Percentiles rank a stretch among this genome's conserved stretches.
phyloP scores from a whole-genome alignment of 2,329 filamentous ascomycete genomes.

The Ophiostoma himal-ulmi region DNA sequence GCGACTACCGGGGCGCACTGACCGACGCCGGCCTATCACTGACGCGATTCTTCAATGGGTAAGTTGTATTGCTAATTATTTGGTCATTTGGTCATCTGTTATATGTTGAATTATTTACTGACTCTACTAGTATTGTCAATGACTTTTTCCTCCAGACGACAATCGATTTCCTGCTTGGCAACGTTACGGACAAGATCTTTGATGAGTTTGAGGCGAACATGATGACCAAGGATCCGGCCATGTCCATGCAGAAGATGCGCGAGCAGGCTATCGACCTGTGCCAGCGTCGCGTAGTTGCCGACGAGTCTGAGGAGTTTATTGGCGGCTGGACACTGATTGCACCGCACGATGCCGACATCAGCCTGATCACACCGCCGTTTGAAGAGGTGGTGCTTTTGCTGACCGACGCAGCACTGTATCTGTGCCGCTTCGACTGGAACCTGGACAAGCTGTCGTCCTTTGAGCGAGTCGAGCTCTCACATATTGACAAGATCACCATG shows the following conservation, averaged over 20 bases:
- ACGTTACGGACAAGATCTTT: constrained; percentile 77
- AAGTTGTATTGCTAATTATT: constrained; percentile 29
- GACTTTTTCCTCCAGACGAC: constrained; percentile 95
- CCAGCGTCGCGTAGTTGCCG: constrained; percentile 76
- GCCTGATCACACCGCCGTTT: constrained; percentile 64
- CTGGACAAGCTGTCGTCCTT: constrained; percentile 92
- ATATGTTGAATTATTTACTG: constrained; percentile 14
- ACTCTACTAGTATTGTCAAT: constrained; percentile 73
- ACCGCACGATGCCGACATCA: constrained; percentile 61
- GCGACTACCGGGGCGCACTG: constrained; percentile 83
- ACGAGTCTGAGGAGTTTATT: constrained; percentile 77
- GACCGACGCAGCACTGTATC: constrained; percentile 78
- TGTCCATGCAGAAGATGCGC: constrained; percentile 79
- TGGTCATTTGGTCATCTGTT: too few species aligned
- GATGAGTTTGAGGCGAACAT: constrained; percentile 92
- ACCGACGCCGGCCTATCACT: constrained; percentile 88
- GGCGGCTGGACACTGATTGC: constrained; percentile 85
- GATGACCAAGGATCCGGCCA: constrained; percentile 85
- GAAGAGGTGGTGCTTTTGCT: constrained; percentile 85
- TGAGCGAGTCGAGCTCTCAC: constrained; percentile 72
- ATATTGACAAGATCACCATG: constrained; percentile 65
- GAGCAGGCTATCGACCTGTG: constrained; percentile 87
- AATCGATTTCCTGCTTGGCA: constrained; percentile 90
- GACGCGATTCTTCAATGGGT: constrained; percentile 66
- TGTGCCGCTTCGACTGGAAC: constrained; percentile 90